Evolutionary conservation across 129 eudicot genomes (phyloP).

Genomic region (Helianthus tuberosus): DNA sequence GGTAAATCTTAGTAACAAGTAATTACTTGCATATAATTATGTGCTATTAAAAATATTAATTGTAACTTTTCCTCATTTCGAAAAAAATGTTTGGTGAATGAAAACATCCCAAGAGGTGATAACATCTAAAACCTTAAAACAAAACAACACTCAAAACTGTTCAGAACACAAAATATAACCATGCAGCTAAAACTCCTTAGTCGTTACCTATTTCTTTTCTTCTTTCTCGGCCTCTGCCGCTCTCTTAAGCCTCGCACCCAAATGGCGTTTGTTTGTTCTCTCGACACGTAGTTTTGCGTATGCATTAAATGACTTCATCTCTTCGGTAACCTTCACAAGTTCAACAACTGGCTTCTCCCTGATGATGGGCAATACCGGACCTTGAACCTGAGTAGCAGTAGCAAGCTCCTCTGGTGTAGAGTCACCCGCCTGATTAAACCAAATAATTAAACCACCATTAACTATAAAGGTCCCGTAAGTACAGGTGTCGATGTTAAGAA

Average conservation of each 20-base stretch:
- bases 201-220: conserved; percentile 61
- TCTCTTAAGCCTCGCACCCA: conserved; percentile 68
- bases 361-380: conserved; percentile 53
- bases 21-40: no score
- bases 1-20: no score
- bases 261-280: conserved; percentile 65
- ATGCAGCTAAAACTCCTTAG: not conserved
- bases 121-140: no score
- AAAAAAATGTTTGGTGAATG: no score
- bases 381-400: conserved; percentile 70
- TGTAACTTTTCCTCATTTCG: no score
- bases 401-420: conserved; percentile 72
- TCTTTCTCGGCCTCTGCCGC: conserved; percentile 91
- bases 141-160: no score
- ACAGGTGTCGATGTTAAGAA: no score
- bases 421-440: conserved; percentile 59
- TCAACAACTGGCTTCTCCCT: conserved; percentile 59
- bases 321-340: conserved; percentile 70
- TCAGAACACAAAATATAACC: not conserved
- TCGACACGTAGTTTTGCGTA: conserved; percentile 71
- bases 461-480: no score
- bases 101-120: no score
- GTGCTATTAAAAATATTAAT: no score
- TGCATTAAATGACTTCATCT: conserved; percentile 68
- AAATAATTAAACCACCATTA: no score